Percentiles rank a stretch among this genome's conserved stretches.
Conservation (phyloP, 441 rosid genomes). For the Dalechampia spathulata region DNA sequence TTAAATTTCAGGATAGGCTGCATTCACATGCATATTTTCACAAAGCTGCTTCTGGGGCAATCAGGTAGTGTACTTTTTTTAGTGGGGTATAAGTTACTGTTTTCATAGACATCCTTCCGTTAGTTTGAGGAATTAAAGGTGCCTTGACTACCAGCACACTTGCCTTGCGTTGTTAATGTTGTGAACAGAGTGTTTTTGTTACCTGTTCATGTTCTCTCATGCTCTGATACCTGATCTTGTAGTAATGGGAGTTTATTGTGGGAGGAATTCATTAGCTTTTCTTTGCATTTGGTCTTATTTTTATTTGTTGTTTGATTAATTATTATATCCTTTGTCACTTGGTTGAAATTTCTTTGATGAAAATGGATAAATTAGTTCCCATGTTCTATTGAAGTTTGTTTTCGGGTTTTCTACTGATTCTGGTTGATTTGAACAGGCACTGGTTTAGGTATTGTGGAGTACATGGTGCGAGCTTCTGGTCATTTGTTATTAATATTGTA, state of each 20-base stretch:
- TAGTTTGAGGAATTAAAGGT: too few species aligned
- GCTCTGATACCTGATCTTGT: too few species aligned
- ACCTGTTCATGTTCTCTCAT: too few species aligned
- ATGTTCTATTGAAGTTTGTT: not conserved
- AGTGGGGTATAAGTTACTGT: not conserved
- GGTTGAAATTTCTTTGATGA: not conserved
- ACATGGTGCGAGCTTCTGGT: not conserved
- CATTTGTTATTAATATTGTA: not conserved
- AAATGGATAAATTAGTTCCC: not conserved
- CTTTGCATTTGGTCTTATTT: not conserved
- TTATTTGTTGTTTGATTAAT: not conserved
- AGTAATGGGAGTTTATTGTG: not conserved
- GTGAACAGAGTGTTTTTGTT: not conserved
- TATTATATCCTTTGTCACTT: not conserved
- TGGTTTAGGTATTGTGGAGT: not conserved
- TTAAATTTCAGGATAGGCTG: constrained; percentile 94
- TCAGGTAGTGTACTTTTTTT: constrained; percentile 51
- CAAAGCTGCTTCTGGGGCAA: constrained; percentile 94
- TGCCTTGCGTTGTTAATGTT: not conserved
- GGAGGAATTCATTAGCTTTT: not conserved
- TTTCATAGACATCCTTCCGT: not conserved
- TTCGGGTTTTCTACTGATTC: not conserved
- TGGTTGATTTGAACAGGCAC: not conserved
- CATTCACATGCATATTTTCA: constrained; percentile 94
- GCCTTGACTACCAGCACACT: too few species aligned